Evolutionary conservation across 441 rosid genomes (phyloP), one percentile per base, ranked within the genome.

Genomic region (Euphorbia celastroides): DNA sequence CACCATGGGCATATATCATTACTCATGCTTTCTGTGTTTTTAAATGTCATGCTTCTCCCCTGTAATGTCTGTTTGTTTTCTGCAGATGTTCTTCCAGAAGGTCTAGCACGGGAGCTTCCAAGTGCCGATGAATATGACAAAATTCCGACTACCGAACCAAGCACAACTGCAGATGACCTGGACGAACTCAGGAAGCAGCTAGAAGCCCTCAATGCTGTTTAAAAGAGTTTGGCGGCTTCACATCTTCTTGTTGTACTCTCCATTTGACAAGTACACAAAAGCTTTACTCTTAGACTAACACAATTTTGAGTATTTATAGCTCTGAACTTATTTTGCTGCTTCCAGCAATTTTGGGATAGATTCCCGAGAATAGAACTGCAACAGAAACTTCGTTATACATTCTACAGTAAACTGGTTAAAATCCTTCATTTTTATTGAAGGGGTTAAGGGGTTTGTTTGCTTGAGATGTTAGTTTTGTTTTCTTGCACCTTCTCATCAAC

Each of bases 21-120:
- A 34, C 38, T 3, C 38, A 38, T 9, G 12, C 12, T 38, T 38
- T 3, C 11, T 38, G 11, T 7, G n/a, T n/a, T n/a, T n/a, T n/a
- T n/a, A n/a, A n/a, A n/a, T n/a, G n/a, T n/a, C n/a, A n/a, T 12
- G 65, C 61, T 62, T 23, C 11, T 36, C 25, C 42, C 19, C 50
- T 12, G 20, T 66, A 1, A 30, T 1, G 58, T 20, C 1, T 44
- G 3, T n/a, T 59, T 28, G 44, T 41, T 60, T 42, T 2, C 51
- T 46, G 30, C 82, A 88, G 99, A 76, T 75, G 70, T 82, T 60
- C 89, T 88, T 70, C 99, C 97, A 0, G 94, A 88, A 75, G 99
- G 99, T 75, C 92, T 94, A 56, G 76, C 86, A 4, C 88, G 66
- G 1, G 97, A 94, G 85, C 92, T 91, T 60, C 97, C 99, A 60